phyloP scores from a whole-genome alignment of 2,329 filamentous ascomycete genomes.

The Fusarium concolor region DNA sequence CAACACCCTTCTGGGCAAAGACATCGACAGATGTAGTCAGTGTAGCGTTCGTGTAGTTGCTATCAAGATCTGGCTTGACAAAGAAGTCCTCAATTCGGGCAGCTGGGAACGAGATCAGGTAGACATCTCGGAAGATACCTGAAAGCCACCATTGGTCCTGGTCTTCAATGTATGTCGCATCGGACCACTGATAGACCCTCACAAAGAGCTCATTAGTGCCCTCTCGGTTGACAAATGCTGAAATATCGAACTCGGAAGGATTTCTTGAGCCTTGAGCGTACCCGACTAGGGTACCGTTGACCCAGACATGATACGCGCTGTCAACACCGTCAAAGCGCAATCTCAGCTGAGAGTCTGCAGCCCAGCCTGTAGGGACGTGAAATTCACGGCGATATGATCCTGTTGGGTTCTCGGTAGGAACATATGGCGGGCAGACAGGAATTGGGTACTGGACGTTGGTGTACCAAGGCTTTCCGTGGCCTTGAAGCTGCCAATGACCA shows the following conservation, averaged over 20 bases:
- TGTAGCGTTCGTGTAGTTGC: conserved; percentile 61
- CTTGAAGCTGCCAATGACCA: conserved; percentile 77
- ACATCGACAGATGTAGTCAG: conserved; percentile 59
- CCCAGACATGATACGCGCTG: conserved; percentile 75
- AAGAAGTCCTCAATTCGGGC: conserved; percentile 69
- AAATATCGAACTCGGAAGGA: conserved; percentile 76
- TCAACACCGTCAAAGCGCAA: conserved; percentile 79
- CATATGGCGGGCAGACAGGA: conserved; percentile 71
- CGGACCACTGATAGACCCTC: conserved; percentile 77
- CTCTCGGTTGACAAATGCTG: conserved; percentile 56
- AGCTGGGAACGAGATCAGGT: conserved; percentile 67
- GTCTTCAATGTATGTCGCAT: conserved; percentile 77
- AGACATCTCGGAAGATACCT: conserved; percentile 76
- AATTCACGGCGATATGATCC: conserved; percentile 71
- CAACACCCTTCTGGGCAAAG: conserved; percentile 46
- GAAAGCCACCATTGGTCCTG: conserved; percentile 78
- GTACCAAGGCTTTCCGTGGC: conserved; percentile 74
- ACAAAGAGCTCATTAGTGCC: conserved; percentile 68
- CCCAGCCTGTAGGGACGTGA: conserved; percentile 61
- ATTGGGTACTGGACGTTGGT: conserved; percentile 76
- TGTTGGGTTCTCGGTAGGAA: conserved; percentile 72
- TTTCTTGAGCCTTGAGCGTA: conserved; percentile 78
- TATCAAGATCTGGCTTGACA: conserved; percentile 67
- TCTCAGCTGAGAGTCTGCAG: conserved; percentile 64
- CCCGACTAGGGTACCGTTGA: conserved; percentile 73